Percentiles rank a stretch among this genome's conserved stretches.
Conservation (phyloP, 257 asterid species). For the Lantana camara region DNA sequence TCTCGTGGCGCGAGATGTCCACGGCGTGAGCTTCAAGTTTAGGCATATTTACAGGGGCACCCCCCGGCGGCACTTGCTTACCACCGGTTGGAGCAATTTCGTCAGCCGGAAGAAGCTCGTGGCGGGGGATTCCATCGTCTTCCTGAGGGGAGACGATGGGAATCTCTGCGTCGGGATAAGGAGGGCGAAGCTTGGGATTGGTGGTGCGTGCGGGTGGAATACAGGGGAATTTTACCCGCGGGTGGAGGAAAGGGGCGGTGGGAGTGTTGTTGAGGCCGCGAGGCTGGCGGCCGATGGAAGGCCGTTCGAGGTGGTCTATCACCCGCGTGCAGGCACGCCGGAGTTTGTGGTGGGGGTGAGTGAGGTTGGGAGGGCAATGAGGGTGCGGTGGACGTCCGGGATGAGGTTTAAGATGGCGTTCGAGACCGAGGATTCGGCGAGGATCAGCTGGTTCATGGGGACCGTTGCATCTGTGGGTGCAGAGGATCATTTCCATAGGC, state of each 20-base stretch:
- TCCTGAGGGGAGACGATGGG: conserved; percentile 74
- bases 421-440: conserved; percentile 79
- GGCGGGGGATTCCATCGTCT: conserved; percentile 81
- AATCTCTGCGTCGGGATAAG: conserved; percentile 71
- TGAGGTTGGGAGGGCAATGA: conserved; percentile 63
- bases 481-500: conserved; percentile 70
- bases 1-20: conserved; percentile 70
- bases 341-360: conserved; percentile 74
- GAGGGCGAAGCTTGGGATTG: conserved; percentile 68
- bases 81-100: conserved; percentile 85
- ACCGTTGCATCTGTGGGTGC: conserved; percentile 65
- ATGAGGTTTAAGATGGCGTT: conserved; percentile 90
- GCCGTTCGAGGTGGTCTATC: conserved; percentile 67
- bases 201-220: conserved; percentile 63
- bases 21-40: conserved; percentile 67
- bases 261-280: conserved; percentile 56
- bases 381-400: conserved; percentile 67
- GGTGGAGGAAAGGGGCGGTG: conserved; percentile 41
- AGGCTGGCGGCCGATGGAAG: conserved; percentile 53
- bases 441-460: conserved; percentile 91
- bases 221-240: conserved; percentile 39
- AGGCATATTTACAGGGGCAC: conserved; percentile 85
- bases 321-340: conserved; percentile 74
- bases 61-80: conserved; percentile 72
- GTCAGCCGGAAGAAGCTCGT: conserved; percentile 84